A percentile compares a stretch with the other conserved stretches of the same genome.
Conservation (phyloP, 345 rosid genomes). For the Sonneratia caseolaris region DNA sequence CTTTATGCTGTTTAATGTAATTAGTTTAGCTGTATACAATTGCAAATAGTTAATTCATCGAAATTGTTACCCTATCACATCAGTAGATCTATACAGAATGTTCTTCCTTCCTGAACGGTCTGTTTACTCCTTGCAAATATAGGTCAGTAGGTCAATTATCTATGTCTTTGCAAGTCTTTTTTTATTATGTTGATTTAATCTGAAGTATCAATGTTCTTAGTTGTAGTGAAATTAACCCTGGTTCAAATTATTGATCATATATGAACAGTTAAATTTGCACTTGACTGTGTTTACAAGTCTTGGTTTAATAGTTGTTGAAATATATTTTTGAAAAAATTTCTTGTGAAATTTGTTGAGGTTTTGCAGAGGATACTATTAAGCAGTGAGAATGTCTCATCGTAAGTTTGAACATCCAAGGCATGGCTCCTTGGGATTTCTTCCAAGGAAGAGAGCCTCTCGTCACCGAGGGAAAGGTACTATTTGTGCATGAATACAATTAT, state of each 20-base stretch:
- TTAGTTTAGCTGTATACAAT: too few relatives aligned
- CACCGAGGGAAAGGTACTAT: constrained; percentile 76
- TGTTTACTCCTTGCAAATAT: not conserved
- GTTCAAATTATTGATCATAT: not conserved
- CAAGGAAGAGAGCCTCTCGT: constrained; percentile 68
- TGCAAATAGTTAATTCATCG: not conserved
- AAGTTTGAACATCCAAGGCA: constrained; percentile 93
- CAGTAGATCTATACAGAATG: not conserved
- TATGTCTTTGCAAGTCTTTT: not conserved
- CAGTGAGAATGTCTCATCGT: constrained; percentile 70
- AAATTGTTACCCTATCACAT: not conserved
- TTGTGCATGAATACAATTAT: not conserved
- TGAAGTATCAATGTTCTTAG: not conserved
- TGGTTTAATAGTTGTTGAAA: not conserved
- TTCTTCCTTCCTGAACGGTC: not conserved
- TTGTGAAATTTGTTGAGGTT: not conserved
- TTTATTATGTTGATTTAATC: not conserved
- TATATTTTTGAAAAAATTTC: not conserved
- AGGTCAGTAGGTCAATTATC: not conserved
- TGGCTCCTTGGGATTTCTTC: constrained; percentile 89
- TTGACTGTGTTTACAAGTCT: not conserved
- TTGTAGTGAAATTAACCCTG: not conserved
- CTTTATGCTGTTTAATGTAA: too few relatives aligned
- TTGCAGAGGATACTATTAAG: constrained; percentile 4
- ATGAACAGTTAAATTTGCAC: not conserved